These are phyloP conservation scores for Thermothelomyces thermophilus DNA, from an alignment of 2,329 filamentous ascomycete genomes.

Conservation along the genomic window DNA sequence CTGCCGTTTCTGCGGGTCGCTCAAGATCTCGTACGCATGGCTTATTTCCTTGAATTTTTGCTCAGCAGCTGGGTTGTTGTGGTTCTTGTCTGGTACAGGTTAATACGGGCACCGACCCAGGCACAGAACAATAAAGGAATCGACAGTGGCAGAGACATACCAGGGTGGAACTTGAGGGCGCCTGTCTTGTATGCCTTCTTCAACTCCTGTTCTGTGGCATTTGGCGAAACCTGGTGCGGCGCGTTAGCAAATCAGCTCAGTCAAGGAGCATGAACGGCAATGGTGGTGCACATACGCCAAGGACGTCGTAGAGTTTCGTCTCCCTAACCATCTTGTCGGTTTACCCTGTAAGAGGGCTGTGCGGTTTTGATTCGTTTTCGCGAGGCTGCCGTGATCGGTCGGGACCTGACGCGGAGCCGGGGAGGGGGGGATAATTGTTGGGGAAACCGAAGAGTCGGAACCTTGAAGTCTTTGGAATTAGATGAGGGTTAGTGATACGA, in stretches of 20 bases:
- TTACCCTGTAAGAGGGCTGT: slow-evolving; percentile 1
- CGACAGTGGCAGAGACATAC: slow-evolving; percentile 41
- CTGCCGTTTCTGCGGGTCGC: slow-evolving; percentile 82
- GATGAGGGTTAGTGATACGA: not conserved
- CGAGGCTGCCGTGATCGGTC: slow-evolving; percentile 3
- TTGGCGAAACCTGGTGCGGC: slow-evolving; percentile 60
- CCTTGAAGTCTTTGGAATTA: not conserved
- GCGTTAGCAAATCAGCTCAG: slow-evolving; percentile 11
- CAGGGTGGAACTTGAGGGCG: slow-evolving; percentile 78
- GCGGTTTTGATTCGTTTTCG: not conserved
- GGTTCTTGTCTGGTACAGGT: slow-evolving; percentile 97
- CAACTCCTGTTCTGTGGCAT: slow-evolving; percentile 75
- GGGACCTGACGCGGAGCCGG: slow-evolving; percentile 7
- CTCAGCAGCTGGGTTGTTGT: slow-evolving; percentile 83
- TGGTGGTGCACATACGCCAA: slow-evolving; percentile 56
- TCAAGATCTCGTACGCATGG: slow-evolving; percentile 90
- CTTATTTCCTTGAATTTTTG: slow-evolving; percentile 99
- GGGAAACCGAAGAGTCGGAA: not conserved
- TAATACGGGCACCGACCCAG: too few relatives aligned
- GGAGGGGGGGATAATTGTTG: too few relatives aligned
- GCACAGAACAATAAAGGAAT: not conserved
- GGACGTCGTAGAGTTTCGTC: slow-evolving; percentile 59
- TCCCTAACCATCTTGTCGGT: slow-evolving; percentile 31
- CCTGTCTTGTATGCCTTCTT: slow-evolving; percentile 86
- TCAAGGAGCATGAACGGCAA: not conserved